Conservation (phyloP, 1,284 basidiomycete species). For the Marasmius sp. region DNA sequence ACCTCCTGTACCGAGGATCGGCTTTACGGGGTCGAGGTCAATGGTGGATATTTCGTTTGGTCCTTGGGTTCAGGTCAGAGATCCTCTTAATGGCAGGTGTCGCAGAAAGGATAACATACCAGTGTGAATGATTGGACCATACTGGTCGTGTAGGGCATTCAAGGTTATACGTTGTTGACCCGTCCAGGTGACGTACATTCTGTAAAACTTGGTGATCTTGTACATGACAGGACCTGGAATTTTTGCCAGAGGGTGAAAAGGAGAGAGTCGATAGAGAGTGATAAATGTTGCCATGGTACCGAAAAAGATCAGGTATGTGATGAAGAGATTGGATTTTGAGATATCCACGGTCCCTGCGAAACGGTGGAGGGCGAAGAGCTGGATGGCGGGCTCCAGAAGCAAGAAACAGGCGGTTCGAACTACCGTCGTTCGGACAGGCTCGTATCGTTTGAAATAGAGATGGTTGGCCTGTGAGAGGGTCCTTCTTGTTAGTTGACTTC, state of each 20-base stretch:
- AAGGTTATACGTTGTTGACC: conserved; percentile 37
- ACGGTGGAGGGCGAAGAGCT: background rate
- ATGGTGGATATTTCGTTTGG: conserved; percentile 9
- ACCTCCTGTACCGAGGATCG: conserved; percentile 2
- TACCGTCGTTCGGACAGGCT: too few relatives aligned
- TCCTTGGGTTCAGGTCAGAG: background rate
- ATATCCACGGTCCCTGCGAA: background rate
- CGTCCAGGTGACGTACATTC: conserved; percentile 27
- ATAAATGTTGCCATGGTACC: conserved; percentile 30
- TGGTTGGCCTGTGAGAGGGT: too few relatives aligned
- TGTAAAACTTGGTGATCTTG: conserved; percentile 36
- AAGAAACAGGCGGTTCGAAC: too few relatives aligned
- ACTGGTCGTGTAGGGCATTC: conserved; percentile 36
- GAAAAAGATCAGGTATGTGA: conserved; percentile 19
- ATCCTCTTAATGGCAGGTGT: too few relatives aligned
- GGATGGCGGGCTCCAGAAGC: background rate
- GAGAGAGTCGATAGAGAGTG: conserved; percentile 44
- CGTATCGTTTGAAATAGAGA: too few relatives aligned
- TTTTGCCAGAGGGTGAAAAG: conserved; percentile 45
- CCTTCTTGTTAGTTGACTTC: too few relatives aligned
- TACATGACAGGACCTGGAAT: conserved; percentile 42
- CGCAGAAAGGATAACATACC: conserved; percentile 26
- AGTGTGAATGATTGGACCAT: conserved; percentile 43
- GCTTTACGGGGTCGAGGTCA: background rate
- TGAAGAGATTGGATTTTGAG: background rate